Evolutionary conservation across 192 early-diverging fungal genomes (phyloP), one percentile per base, ranked within the genome.

Genomic region (Podila verticillata): DNA sequence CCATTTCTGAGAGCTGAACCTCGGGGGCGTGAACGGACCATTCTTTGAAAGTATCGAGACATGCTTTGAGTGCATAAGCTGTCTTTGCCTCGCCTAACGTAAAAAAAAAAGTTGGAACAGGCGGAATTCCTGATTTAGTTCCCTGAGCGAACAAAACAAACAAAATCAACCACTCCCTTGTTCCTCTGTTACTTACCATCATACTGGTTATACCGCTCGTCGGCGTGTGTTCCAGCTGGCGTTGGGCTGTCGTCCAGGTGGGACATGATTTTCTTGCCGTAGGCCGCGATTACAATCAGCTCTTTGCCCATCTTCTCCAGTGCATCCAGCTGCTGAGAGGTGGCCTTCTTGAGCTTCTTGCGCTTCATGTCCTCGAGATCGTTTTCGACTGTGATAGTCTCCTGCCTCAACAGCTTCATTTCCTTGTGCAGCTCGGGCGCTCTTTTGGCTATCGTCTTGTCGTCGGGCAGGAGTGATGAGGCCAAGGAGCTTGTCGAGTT

Each of bases 301-400:
- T 80, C 77, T 66, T 80, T 80, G 70, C 77, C 77, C 30, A 72
- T 32, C 39, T 72, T 72, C n/a, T 80, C 77, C 10, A 80, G 61
- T 7, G 77, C 69, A 39, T 72, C 70, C 69, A 80, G n/a, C n/a
- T 80, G 77, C 17, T 67, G 69, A 10, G 7, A 13, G 3, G 77
- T 63, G 0, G 75, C 75, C 35, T 39, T 71, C 51, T 79, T 79
- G 22, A 79, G 70, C 5, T 63, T 79, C 34, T 70, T 79, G 22
- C 75, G 47, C 65, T 79, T 79, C 35, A 79, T 22, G 29, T 79
- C 75, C 30, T 79, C 75, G 39, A 79, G 65, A 22, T 72, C 75
- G 48, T 79, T 79, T 31, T 79, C 75, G 9, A 70, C 65, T 15
- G 57, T 34, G 58, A 79, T 71, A 39, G 75, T 79, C 57, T 79